Conservation (phyloP, 2,329 filamentous ascomycete genomes). For the Alternaria arborescens region DNA sequence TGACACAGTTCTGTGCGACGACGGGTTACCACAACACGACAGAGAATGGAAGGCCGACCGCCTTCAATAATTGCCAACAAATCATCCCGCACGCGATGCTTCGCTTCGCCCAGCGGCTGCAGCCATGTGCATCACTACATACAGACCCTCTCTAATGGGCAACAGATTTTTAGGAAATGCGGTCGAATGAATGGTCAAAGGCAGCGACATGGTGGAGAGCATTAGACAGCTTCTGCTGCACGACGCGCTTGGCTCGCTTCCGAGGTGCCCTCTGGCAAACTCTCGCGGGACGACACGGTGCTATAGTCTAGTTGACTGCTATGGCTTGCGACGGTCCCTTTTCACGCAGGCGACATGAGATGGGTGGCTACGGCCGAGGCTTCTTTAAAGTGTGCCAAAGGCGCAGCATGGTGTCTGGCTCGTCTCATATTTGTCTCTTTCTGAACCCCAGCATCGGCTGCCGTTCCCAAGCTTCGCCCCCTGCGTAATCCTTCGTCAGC, state of each 20-base stretch:
- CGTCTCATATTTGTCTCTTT: conserved; percentile 41
- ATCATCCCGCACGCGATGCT: conserved; percentile 23
- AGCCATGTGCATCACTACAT: conserved; percentile 26
- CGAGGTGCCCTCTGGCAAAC: conserved; percentile 16
- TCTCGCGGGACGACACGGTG: conserved; percentile 27
- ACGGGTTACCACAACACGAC: conserved; percentile 7
- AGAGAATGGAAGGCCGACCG: conserved; percentile 17
- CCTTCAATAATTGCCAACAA: conserved; percentile 27
- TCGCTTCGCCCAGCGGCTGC: conserved; percentile 33
- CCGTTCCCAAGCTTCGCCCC: conserved; percentile 27
- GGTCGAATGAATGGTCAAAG: conserved; percentile 23
- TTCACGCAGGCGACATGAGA: conserved; percentile 36
- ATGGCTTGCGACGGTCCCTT: conserved; percentile 19
- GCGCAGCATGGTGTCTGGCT: conserved; percentile 31
- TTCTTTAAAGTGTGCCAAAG: conserved; percentile 34
- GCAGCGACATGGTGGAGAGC: conserved; percentile 21
- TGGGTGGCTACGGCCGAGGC: conserved; percentile 24
- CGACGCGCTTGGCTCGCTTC: conserved; percentile 28
- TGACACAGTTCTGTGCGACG: conserved; percentile 7
- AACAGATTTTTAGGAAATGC: conserved; percentile 20
- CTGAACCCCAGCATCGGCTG: conserved; percentile 26
- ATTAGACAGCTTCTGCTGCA: conserved; percentile 37
- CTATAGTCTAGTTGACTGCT: conserved; percentile 18
- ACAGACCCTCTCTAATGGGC: conserved; percentile 27
- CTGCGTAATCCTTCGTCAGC: conserved; percentile 40